These are phyloP conservation scores for Rhododendron mucronatum DNA, from an alignment of 148 eudicot species.

Conservation along the genomic window DNA sequence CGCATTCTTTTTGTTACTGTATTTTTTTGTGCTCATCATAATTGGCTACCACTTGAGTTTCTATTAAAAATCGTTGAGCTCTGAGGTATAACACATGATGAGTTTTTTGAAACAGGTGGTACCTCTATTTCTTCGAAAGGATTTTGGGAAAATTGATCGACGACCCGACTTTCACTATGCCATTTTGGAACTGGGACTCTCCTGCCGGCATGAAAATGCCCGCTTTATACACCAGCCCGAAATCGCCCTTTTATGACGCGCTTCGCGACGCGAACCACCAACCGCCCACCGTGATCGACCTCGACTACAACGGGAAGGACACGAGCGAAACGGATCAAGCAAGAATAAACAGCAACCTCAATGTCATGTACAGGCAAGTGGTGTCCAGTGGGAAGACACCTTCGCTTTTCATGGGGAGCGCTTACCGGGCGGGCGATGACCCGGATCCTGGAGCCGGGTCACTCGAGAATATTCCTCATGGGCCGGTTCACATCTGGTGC, in stretches of 20 bases:
- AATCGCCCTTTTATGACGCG: conserved; percentile 38
- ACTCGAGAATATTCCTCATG: conserved; percentile 67
- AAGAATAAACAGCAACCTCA: conserved; percentile 40
- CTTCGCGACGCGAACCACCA: conserved; percentile 50
- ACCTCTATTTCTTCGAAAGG: conserved; percentile 66
- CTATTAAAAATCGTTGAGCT: background rate
- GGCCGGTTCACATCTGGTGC: conserved; percentile 63
- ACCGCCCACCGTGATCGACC: conserved; percentile 42
- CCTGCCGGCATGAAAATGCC: conserved; percentile 63
- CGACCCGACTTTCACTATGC: conserved; percentile 74
- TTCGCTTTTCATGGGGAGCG: conserved; percentile 56
- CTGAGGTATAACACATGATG: background rate
- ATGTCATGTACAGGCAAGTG: conserved; percentile 77
- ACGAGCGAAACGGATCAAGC: conserved; percentile 17
- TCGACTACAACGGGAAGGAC: conserved; percentile 43
- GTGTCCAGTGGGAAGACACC: conserved; percentile 48
- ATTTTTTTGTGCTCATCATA: no score
- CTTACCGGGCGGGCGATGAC: conserved; percentile 60
- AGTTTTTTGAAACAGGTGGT: conserved; percentile 15
- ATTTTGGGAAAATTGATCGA: conserved; percentile 52
- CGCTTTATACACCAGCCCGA: conserved; percentile 28
- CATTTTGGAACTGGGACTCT: conserved; percentile 81
- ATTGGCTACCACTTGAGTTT: background rate
- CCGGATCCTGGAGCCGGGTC: conserved; percentile 55
- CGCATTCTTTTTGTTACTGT: no score